Percentiles rank a stretch among this genome's conserved stretches.
Conservation (phyloP, 371 early-diverging fungal species). For the Mortierella sp. region DNA sequence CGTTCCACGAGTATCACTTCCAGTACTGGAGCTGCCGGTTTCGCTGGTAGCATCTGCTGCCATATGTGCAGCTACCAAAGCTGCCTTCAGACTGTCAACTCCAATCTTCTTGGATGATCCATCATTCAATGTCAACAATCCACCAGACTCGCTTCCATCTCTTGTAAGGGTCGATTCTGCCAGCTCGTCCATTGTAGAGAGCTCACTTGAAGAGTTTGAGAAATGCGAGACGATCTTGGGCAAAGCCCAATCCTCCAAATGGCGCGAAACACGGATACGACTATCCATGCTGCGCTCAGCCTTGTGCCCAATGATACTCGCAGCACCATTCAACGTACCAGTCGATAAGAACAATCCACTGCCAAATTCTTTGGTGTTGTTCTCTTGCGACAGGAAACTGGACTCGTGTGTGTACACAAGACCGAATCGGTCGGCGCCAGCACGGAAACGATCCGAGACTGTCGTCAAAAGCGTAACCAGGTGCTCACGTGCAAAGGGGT, state of each 20-base stretch:
- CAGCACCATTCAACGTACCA: slow-evolving; percentile 17
- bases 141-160: slow-evolving; percentile 24
- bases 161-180: slow-evolving; percentile 6
- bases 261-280: slow-evolving; percentile 49
- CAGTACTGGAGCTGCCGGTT: slow-evolving; percentile 32
- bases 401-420: slow-evolving; percentile 31
- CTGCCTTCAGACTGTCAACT: slow-evolving; percentile 45
- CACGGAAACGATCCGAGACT: slow-evolving; percentile 50
- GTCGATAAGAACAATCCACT: slow-evolving; percentile 29
- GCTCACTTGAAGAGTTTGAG: slow-evolving; percentile 21
- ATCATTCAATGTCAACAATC: slow-evolving; percentile 14
- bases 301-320: slow-evolving; percentile 22
- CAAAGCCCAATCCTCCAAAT: slow-evolving; percentile 38
- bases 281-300: slow-evolving; percentile 33
- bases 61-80: slow-evolving; percentile 38
- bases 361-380: slow-evolving; percentile 19
- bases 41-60: slow-evolving; percentile 33
- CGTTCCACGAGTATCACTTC: slow-evolving; percentile 16
- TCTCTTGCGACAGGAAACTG: slow-evolving; percentile 11
- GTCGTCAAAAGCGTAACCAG: slow-evolving; percentile 48
- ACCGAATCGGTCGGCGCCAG: slow-evolving; percentile 46
- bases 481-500: slow-evolving; percentile 52
- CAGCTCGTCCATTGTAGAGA: slow-evolving; percentile 19
- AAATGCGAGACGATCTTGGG: slow-evolving; percentile 34
- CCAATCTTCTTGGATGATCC: slow-evolving; percentile 38